Conservation (phyloP, 805 yeast genomes). For the Pichia heedii region DNA sequence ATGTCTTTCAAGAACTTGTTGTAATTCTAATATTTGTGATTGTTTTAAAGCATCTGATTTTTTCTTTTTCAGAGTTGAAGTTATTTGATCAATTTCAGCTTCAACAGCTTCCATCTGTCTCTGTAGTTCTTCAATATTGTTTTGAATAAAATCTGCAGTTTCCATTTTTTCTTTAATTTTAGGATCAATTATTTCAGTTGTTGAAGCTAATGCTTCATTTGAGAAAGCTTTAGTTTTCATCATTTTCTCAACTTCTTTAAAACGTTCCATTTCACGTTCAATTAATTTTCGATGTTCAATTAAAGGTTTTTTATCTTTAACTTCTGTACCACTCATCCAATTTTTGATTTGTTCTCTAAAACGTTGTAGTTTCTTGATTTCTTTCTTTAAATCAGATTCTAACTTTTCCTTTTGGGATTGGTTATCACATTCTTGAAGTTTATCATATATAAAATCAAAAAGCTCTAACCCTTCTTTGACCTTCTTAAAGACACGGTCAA, state of each 20-base stretch:
- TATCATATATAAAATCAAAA: conserved; percentile 80
- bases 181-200: conserved; percentile 58
- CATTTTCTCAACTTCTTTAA: conserved; percentile 87
- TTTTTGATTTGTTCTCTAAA: conserved; percentile 91
- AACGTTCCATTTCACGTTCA: conserved; percentile 84
- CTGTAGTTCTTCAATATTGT: conserved; percentile 68
- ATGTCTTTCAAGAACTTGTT: conserved; percentile 61
- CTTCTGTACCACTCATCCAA: conserved; percentile 87
- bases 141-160: conserved; percentile 58
- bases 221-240: conserved; percentile 92
- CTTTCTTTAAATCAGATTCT: conserved; percentile 87
- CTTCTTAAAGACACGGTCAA: conserved; percentile 87
- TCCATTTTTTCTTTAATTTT: conserved; percentile 73
- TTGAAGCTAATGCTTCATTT: conserved; percentile 72
- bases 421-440: conserved; percentile 71
- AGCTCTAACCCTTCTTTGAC: conserved; percentile 84
- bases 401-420: conserved; percentile 88
- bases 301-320: conserved; percentile 77
- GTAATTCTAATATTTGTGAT: conserved; percentile 51
- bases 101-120: conserved; percentile 75
- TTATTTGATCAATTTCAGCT: conserved; percentile 53
- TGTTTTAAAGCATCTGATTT: conserved; percentile 46
- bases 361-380: conserved; percentile 88
- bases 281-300: conserved; percentile 67
- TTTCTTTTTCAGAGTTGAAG: conserved; percentile 45